Evolutionary conservation across 2,329 filamentous ascomycete genomes (phyloP).

Genomic region (Blumeria hordei): DNA sequence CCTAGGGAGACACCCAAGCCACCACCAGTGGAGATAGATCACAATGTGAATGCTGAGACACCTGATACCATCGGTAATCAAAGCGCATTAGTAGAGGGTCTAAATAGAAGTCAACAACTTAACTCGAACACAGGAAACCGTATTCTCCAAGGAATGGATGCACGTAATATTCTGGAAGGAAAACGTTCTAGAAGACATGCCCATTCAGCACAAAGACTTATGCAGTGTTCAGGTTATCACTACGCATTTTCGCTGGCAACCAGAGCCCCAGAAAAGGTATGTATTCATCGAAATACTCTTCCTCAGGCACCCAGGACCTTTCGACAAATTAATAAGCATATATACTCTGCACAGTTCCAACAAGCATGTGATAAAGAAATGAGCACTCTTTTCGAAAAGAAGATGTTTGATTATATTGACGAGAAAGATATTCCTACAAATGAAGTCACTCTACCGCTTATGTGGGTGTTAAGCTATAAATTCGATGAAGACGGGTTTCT

Average conservation of each 20-base stretch:
- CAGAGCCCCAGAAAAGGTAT: neutral
- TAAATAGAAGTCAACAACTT: too few species aligned
- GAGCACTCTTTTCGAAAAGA: neutral
- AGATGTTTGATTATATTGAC: neutral
- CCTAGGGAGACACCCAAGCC: neutral
- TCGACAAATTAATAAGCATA: neutral
- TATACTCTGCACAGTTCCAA: neutral
- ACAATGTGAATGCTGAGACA: neutral
- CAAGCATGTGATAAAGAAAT: neutral
- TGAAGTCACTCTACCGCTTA: slow-evolving; percentile 1
- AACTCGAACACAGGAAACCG: neutral
- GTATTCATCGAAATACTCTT: neutral
- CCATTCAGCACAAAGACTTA: neutral
- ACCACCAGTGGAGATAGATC: neutral
- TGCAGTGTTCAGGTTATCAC: neutral
- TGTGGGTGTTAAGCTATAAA: slow-evolving; percentile 13
- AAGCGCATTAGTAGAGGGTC: too few species aligned
- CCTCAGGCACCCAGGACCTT: neutral
- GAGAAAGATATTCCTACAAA: neutral
- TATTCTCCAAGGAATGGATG: neutral
- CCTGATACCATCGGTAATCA: neutral
- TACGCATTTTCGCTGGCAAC: neutral
- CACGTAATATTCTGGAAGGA: neutral
- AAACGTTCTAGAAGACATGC: neutral
- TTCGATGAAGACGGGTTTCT: slow-evolving; percentile 10